Evolutionary conservation across 495 filamentous ascomycete genomes (phyloP), one percentile per base, ranked within the genome.

Genomic region (Aspergillus funiculosus): DNA sequence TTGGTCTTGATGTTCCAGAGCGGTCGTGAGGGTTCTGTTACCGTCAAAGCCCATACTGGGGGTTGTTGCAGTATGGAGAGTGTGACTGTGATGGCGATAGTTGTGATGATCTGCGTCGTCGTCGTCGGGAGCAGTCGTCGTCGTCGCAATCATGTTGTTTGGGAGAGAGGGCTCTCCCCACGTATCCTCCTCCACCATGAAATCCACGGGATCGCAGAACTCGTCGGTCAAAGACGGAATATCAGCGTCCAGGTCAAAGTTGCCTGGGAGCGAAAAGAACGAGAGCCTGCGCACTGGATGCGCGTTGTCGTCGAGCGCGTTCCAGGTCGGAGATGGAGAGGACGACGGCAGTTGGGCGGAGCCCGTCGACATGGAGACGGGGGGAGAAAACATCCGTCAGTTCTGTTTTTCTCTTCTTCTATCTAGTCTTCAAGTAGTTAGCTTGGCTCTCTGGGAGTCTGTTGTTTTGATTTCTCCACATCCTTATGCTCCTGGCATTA

Each of bases 331-430:
- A 22, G 46, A 37, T 28, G 43, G 31, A 9, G 34, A 47, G 18
- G 61, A 47, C 50, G 54, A n/a, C n/a, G n/a, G 48, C 38, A 56
- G 44, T 32, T 36, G 53, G 41, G 53, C 46, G 51, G 55, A 52
- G 20, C 39, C 54, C 47, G 64, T 68, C 62, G 62, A 68, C 56
- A 68, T 64, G 64, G 66, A 64, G 62, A 69, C 59, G 54, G 49
- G 28, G 48, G 35, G 19, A 6, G 34, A 32, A 24, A 39, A 26
- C 38, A 28, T 51, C 46, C 39, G 47, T 46, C 19, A 15, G 13
- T 31, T 35, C 17, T 11, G 7, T 34, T 34, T 38, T n/a, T n/a
- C n/a, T n/a, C n/a, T n/a, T n/a, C n/a, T 32, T 25, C 28, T 32
- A 26, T 41, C 46, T 48, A 48, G 29, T 48, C 45, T 31, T 27